Base-by-base conservation (phyloP, 176 grass and related monocot genomes). In the Rhipidocladum racemiflorum region DNA sequence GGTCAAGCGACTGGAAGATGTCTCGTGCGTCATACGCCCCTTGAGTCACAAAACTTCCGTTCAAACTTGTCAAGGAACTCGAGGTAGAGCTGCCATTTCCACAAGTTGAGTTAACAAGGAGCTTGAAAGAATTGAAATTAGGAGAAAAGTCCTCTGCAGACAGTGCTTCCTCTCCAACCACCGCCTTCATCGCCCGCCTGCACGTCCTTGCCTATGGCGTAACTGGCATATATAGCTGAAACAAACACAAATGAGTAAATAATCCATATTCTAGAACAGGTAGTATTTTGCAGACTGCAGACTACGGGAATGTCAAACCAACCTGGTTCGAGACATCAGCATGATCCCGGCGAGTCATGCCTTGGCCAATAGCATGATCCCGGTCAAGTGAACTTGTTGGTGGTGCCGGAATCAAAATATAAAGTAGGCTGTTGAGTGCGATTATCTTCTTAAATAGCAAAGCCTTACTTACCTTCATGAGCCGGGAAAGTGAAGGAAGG, bases 1-100 rank as follows among this genome's bases (percentile, higher is more conserved):
- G 75, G 77, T 99, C 96, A 50, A 99, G 96, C 9, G 92, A 99
- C 55, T 99, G 96, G 87, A 99, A 95, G 74, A 99, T 93, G 88
- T 95, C 95, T 13, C 95, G 82, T 0, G 90, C 93, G 46, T 98
- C 96, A 9, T 98, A 99, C 76, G 91, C 92, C 1, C 96, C 89
- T 87, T 99, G 96, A 11, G 87, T 16, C 10, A 99, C 96, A 51
- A 99, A 99, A 93, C 77, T 99, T 95, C 68, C 82, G 83, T 67
- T 99, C 96, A 59, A 99, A 99, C 72, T 95, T 99, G 49, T 99
- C 96, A n/a, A 99, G 82, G 73, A 99, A 99, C 70, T 95, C 96
- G 4, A 99, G 85, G 53, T 99, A 95, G 4, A 99, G 96, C 96
- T 99, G 90, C 34, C 78, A 59, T 59, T 67, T 81, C 18, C 53